phyloP scores from a whole-genome alignment of 805 yeast genomes.

The Ogataea salicorniae region DNA sequence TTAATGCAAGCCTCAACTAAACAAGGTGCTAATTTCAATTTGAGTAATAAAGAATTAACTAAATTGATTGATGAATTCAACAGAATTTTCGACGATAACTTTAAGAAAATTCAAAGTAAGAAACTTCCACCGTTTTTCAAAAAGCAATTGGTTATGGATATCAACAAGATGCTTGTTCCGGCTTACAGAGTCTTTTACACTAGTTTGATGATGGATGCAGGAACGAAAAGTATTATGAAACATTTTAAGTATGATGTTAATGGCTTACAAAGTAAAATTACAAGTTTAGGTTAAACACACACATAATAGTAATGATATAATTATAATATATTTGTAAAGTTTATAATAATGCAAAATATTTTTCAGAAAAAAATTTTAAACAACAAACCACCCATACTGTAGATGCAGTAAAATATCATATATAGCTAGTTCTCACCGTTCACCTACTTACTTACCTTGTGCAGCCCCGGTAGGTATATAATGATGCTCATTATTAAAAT shows the following conservation, averaged over 20 bases:
- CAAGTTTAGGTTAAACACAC: conserved; percentile 20
- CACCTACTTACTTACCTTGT: too few species aligned
- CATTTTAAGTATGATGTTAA: conserved; percentile 60
- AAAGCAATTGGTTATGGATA: conserved; percentile 61
- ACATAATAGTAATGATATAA: too few species aligned
- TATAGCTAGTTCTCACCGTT: too few species aligned
- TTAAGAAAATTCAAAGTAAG: conserved; percentile 55
- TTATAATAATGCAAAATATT: too few species aligned
- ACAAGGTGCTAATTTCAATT: conserved; percentile 40
- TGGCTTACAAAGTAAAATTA: conserved; percentile 31
- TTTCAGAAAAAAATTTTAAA: not conserved
- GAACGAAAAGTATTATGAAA: conserved; percentile 64
- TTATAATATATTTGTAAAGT: too few species aligned
- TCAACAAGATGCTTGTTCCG: conserved; percentile 66
- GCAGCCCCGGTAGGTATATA: too few species aligned
- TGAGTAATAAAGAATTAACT: conserved; percentile 79
- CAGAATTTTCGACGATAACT: conserved; percentile 73
- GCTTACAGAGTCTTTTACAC: conserved; percentile 82
- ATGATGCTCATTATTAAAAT: too few species aligned
- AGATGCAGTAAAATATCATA: too few species aligned
- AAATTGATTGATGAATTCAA: conserved; percentile 58
- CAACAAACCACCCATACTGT: not conserved
- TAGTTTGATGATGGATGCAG: conserved; percentile 64
- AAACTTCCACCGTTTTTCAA: conserved; percentile 38
- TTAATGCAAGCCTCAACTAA: conserved; percentile 78